These are phyloP conservation scores for Strobilomyces dryophilus DNA, from an alignment of 768 basidiomycete genomes.

Conservation along the genomic window DNA sequence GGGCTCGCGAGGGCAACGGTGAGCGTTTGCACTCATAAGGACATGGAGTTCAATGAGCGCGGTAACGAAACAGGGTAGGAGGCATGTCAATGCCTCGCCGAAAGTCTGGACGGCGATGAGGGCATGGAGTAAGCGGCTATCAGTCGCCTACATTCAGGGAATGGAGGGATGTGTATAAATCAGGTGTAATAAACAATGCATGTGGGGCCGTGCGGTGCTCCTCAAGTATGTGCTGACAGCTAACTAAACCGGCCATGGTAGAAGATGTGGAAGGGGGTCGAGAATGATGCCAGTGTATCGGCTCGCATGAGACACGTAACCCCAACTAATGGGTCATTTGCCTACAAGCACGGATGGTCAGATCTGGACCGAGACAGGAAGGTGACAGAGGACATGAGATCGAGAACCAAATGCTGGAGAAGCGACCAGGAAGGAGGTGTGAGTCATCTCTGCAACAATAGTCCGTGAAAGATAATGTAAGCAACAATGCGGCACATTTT, in stretches of 20 bases:
- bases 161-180: slow-evolving; percentile 31
- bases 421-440: slow-evolving; percentile 27
- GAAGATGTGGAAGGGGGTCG: slow-evolving; percentile 23
- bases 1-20: too few relatives aligned
- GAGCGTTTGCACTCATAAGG: too few relatives aligned
- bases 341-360: slow-evolving; percentile 56
- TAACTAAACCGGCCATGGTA: slow-evolving; percentile 24
- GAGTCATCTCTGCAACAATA: slow-evolving; percentile 36
- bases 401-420: slow-evolving; percentile 22
- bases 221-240: slow-evolving; percentile 21
- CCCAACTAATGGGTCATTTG: slow-evolving; percentile 80
- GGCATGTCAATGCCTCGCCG: slow-evolving; percentile 26
- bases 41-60: slow-evolving; percentile 32
- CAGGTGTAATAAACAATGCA: slow-evolving; percentile 43
- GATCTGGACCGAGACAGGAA: slow-evolving; percentile 47
- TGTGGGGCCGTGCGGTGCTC: slow-evolving; percentile 20
- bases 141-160: slow-evolving; percentile 36
- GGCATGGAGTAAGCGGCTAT: slow-evolving; percentile 41
- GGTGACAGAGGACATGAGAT: slow-evolving; percentile 40
- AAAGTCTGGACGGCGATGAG: slow-evolving; percentile 12
- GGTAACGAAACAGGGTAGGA: slow-evolving; percentile 17
- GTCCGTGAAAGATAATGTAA: slow-evolving; percentile 36
- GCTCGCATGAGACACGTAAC: slow-evolving; percentile 75
- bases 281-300: slow-evolving; percentile 63
- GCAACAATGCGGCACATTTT: slow-evolving; percentile 28